Evolutionary conservation across 1,139 yeast genomes (phyloP).

Genomic region (Yamadazyma atmosphaerica): DNA sequence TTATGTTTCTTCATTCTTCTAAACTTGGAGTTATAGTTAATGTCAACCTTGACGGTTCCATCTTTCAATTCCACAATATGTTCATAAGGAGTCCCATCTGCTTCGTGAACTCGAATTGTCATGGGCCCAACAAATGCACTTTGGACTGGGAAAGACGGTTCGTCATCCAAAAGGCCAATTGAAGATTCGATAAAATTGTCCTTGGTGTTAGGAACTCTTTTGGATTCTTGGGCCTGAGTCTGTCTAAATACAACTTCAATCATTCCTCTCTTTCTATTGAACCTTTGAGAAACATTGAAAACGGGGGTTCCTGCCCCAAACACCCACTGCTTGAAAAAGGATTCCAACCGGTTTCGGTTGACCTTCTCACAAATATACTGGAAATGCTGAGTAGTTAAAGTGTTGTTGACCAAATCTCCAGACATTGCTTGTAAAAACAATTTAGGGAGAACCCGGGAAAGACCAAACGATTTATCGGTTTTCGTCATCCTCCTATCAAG

Average conservation of each 20-base stretch:
- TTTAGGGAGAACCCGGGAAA: conserved; percentile 89
- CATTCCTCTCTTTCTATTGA: conserved; percentile 90
- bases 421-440: conserved; percentile 93
- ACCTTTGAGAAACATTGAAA: conserved; percentile 84
- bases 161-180: conserved; percentile 39
- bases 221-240: conserved; percentile 67
- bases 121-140: conserved; percentile 85
- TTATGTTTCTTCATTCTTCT: conserved; percentile 64
- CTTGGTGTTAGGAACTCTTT: conserved; percentile 30
- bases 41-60: conserved; percentile 80
- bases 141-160: conserved; percentile 39
- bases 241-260: conserved; percentile 95
- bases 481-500: conserved; percentile 93
- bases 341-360: conserved; percentile 78
- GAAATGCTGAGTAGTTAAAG: conserved; percentile 78
- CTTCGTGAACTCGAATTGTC: conserved; percentile 96
- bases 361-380: conserved; percentile 93
- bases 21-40: conserved; percentile 91
- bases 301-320: conserved; percentile 87
- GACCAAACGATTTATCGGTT: conserved; percentile 90
- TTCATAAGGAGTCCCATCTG: conserved; percentile 99
- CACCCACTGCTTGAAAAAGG: conserved; percentile 93
- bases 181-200: conserved; percentile 50
- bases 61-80: conserved; percentile 94
- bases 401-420: conserved; percentile 82